A percentile compares a stretch with the other conserved stretches of the same genome.
phyloP scores from a whole-genome alignment of 352 stramenopile genomes.

The Aphanomyces cochlioides region DNA sequence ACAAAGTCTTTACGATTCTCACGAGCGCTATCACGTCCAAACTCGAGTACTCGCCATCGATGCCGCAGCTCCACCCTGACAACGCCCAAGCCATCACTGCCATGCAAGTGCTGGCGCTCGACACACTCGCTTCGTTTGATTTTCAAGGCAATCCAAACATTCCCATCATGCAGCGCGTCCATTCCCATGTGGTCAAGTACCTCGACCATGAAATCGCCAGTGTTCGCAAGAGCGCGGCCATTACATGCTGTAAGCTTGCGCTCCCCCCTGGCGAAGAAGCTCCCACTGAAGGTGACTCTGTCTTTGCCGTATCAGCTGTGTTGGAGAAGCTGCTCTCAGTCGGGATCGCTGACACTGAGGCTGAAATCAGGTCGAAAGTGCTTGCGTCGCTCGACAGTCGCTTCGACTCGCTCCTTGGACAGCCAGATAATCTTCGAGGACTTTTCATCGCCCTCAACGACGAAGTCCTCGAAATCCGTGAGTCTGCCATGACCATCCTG shows the following conservation, averaged over 20 bases:
- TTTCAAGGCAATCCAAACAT: constrained; percentile 82
- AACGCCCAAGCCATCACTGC: constrained; percentile 49
- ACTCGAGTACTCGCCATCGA: constrained; percentile 33
- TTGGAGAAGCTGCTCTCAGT: constrained; percentile 77
- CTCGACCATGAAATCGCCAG: constrained; percentile 79
- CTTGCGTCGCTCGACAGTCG: constrained; percentile 73
- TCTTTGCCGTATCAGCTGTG: constrained; percentile 63
- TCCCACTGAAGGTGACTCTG: constrained; percentile 47
- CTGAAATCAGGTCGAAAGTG: constrained; percentile 76
- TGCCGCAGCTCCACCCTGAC: constrained; percentile 35
- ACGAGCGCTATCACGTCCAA: constrained; percentile 26
- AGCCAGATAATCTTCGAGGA: constrained; percentile 81
- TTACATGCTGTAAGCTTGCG: constrained; percentile 84
- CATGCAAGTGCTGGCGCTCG: constrained; percentile 79
- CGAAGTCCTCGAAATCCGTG: constrained; percentile 83
- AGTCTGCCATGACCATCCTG: constrained; percentile 85
- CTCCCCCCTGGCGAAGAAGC: constrained; percentile 60
- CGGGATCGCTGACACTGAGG: constrained; percentile 82
- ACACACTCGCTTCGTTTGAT: constrained; percentile 83
- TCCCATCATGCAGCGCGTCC: constrained; percentile 85
- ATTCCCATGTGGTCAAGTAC: constrained; percentile 85
- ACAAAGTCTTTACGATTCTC: constrained; percentile 35
- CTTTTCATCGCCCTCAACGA: constrained; percentile 86
- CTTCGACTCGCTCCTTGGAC: constrained; percentile 72
- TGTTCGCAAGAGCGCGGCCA: constrained; percentile 82